Percentiles rank a stretch among this genome's conserved stretches.
Conservation (phyloP, 2,329 filamentous ascomycete genomes). For the Exutisphaerella laricina region DNA sequence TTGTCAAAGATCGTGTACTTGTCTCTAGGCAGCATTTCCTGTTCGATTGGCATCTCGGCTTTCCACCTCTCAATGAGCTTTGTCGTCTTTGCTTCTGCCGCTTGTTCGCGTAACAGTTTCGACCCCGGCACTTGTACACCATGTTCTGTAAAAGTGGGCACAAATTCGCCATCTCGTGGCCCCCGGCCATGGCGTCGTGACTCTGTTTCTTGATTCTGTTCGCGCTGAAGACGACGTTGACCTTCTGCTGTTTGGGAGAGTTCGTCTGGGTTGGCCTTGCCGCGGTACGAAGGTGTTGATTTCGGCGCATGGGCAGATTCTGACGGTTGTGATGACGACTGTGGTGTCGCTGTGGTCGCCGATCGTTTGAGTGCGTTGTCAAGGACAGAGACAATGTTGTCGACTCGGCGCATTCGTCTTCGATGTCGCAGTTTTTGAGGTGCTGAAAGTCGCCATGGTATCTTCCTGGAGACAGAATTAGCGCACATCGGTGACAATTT, state of each 20-base stretch:
- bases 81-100: constrained; percentile 49
- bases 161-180: constrained; percentile 27
- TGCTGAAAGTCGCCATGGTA: constrained; percentile 87
- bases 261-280: constrained; percentile 25
- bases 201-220: constrained; percentile 12
- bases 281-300: constrained; percentile 10
- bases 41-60: constrained; percentile 89
- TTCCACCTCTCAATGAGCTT: constrained; percentile 88
- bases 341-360: constrained; percentile 4
- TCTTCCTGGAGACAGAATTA: constrained; percentile 60
- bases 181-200: constrained; percentile 30
- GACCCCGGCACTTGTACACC: constrained; percentile 9
- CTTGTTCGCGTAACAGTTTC: constrained; percentile 23
- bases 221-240: constrained; percentile 24
- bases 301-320: constrained; percentile 1
- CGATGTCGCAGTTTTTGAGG: constrained; percentile 88
- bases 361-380: constrained; percentile 46
- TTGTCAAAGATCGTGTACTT: constrained; percentile 98
- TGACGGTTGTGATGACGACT: constrained; percentile 6
- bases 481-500: background rate
- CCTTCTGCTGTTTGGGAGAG: constrained; percentile 30
- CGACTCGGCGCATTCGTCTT: constrained; percentile 74
- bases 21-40: constrained; percentile 91
- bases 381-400: constrained; percentile 77
- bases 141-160: constrained; percentile 14